Evolutionary conservation across 1,139 yeast species (phyloP), one percentile per base, ranked within the genome.

Genomic region (Arxiozyma telluris): DNA sequence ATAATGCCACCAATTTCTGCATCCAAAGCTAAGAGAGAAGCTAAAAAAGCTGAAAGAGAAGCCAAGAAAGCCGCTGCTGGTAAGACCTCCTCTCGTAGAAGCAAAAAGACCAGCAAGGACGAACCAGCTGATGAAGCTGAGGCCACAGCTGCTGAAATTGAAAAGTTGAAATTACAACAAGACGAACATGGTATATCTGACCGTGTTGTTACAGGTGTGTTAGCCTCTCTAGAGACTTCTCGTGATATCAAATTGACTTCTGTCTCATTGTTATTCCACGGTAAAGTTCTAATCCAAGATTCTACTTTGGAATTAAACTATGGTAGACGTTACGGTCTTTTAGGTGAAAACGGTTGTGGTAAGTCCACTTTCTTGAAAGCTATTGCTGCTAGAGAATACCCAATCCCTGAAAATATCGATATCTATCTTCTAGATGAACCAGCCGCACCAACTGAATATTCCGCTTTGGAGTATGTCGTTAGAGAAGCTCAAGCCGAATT

Each of bases 281-380:
- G 99, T 77, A 93, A 91, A 71, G 97, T 93, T 55, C 77, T 93
- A 70, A 80, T 93, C 65, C 96, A 89, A 74, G 98, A 93, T 73
- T 84, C 98, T 47, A 79, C 79, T 50, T 75, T 93, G 65, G 98
- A 93, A 77, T 82, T 93, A 76, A 94, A 93, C 76, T 91, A 83
- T 73, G 98, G 98, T 69, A 88, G 97, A 76, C 84, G 96, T 74
- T 93, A 94, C 71, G 96, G 96, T 75, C 80, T 93, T 62, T 79
- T 94, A 65, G 99, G 99, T 70, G 98, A 91, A 75, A 93, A 93
- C 73, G 99, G 99, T 60, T 93, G 98, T 77, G 99, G 99, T 77
- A 93, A 93, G 74, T 90, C 98, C 47, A 93, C 99, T 38, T 83
- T 93, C 67, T 76, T 93, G 71, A 88, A 87, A 73, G 84, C 98